Conservation (phyloP, 345 rosid species). For the Microthlaspi erraticum region DNA sequence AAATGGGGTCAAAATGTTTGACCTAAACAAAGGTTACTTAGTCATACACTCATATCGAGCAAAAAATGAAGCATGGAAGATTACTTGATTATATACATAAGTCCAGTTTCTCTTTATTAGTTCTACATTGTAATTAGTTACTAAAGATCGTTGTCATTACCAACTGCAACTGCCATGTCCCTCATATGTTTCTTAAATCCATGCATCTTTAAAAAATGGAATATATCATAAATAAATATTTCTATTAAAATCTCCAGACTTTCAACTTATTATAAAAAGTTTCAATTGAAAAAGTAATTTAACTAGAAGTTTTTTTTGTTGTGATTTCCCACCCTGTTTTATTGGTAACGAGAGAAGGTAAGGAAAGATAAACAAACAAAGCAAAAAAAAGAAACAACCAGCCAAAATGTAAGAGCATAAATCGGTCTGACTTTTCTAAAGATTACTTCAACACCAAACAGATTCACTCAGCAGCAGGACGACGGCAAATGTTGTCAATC, state of each 20-base stretch:
- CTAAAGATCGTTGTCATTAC: not conserved
- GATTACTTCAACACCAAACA: not conserved
- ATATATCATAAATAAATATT: too few relatives aligned
- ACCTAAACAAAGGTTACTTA: not conserved
- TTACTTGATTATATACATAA: not conserved
- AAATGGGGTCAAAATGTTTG: constrained; percentile 5
- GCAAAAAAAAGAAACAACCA: too few relatives aligned
- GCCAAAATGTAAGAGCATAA: not conserved
- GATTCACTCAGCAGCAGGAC: constrained; percentile 15
- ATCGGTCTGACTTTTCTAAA: not conserved
- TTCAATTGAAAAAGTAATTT: too few relatives aligned
- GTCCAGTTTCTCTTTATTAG: not conserved
- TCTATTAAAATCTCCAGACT: too few relatives aligned
- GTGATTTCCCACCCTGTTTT: not conserved
- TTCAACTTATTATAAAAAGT: too few relatives aligned
- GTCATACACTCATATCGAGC: not conserved
- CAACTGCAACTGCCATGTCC: constrained; percentile 15
- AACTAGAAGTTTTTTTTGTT: too few relatives aligned
- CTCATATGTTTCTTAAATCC: not conserved
- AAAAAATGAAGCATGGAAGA: not conserved
- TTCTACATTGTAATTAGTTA: not conserved
- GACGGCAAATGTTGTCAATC: constrained; percentile 38
- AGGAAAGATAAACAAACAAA: too few relatives aligned
- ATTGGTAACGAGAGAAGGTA: constrained; percentile 12
- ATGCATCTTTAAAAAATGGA: not conserved